A percentile compares a stretch with the other conserved stretches of the same genome.
Evolutionary conservation across 495 filamentous ascomycete species (phyloP).

Genomic region (Zalerion maritima): DNA sequence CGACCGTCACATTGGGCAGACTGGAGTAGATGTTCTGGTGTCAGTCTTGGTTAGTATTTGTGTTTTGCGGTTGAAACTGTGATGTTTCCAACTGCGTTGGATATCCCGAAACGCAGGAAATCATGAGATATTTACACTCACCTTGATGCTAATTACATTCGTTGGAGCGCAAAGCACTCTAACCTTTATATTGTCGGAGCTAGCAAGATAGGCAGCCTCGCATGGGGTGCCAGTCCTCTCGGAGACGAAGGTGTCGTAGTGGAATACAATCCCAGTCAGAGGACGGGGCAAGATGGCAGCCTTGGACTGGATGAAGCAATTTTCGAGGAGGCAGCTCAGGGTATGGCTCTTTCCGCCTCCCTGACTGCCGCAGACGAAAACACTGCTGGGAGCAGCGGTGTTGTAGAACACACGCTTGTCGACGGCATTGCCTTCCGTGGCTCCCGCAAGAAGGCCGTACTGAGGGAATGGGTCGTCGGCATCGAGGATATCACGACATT

Average conservation of each 20-base stretch:
- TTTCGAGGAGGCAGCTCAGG: constrained; percentile 54
- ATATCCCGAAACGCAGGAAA: too few relatives aligned
- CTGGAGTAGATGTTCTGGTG: constrained; percentile 17
- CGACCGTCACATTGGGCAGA: constrained; percentile 33
- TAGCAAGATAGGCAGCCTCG: constrained; percentile 54
- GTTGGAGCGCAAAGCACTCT: constrained; percentile 50
- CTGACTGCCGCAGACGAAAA: constrained; percentile 66
- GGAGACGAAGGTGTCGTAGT: constrained; percentile 48
- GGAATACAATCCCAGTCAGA: constrained; percentile 51
- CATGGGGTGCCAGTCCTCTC: constrained; percentile 40
- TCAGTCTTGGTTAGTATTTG: constrained; percentile 1
- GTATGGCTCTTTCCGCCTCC: constrained; percentile 68
- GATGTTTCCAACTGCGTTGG: too few relatives aligned
- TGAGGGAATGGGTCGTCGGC: constrained; percentile 16
- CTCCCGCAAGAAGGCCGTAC: constrained; percentile 27
- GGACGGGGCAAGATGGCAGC: constrained; percentile 30
- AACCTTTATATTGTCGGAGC: constrained; percentile 37
- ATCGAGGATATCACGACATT: not conserved
- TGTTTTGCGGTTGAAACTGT: too few relatives aligned
- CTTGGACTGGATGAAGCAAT: constrained; percentile 32
- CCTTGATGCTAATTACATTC: constrained; percentile 35
- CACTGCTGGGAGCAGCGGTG: constrained; percentile 47
- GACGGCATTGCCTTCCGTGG: constrained; percentile 5
- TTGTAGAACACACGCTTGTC: constrained; percentile 51
- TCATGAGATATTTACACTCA: too few relatives aligned